Percentiles rank a stretch among this genome's conserved stretches.
Evolutionary conservation across 768 basidiomycete species (phyloP).

Genomic region (Tricholoma terreum): DNA sequence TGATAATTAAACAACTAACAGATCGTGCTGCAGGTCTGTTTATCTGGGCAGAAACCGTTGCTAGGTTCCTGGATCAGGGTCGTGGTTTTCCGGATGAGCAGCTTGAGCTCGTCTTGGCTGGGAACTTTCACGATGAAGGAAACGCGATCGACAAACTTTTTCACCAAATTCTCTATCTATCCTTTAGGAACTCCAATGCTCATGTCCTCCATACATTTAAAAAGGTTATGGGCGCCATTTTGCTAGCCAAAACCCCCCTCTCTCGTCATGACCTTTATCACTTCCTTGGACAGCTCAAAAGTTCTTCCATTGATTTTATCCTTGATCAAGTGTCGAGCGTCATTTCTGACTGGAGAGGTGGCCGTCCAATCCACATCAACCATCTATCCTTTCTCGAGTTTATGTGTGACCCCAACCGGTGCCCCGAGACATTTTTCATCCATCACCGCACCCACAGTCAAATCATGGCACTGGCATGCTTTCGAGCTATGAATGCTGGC

Average conservation of each 20-base stretch:
- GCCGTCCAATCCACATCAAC: no score
- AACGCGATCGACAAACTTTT: no score
- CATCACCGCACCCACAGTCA: conserved; percentile 7
- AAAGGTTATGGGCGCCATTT: no score
- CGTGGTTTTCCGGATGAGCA: neutral
- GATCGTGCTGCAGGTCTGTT: conserved; percentile 10
- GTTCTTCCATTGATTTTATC: no score
- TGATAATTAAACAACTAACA: conserved; percentile 9
- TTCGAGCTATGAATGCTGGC: neutral
- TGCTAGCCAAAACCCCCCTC: no score
- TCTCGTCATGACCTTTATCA: no score
- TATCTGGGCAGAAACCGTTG: conserved; percentile 3
- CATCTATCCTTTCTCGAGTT: conserved; percentile 28
- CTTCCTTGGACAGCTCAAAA: no score
- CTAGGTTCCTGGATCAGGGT: conserved; percentile 1
- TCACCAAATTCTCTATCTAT: no score
- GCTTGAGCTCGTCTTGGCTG: neutral
- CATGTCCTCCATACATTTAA: no score
- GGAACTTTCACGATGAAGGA: conserved; percentile 12
- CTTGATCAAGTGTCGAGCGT: no score
- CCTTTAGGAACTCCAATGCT: no score
- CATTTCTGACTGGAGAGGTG: no score
- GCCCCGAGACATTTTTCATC: conserved; percentile 15
- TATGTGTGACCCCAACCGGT: conserved; percentile 12
- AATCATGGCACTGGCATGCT: conserved; percentile 16